Conservation (phyloP, 805 yeast genomes). For the Komagataella mondaviorum region DNA sequence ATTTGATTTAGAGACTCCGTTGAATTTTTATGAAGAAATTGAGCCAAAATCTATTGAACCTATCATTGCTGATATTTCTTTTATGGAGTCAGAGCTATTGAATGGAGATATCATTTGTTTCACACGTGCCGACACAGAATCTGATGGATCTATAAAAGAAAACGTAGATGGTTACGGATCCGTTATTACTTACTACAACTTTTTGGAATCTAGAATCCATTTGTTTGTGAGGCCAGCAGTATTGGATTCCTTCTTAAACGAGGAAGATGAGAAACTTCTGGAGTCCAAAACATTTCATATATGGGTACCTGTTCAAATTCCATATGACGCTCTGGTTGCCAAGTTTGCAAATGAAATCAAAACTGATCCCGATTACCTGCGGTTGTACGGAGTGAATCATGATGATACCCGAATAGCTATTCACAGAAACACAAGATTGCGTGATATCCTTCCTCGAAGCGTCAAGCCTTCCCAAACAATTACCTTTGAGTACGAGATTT, state of each 20-base stretch:
- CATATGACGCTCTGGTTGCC: conserved; percentile 46
- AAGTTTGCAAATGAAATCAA: conserved; percentile 41
- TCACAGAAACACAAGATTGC: conserved; percentile 21
- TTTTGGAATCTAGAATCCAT: conserved; percentile 46
- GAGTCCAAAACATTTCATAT: conserved; percentile 27
- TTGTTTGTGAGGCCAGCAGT: conserved; percentile 32
- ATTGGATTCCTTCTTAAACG: conserved; percentile 13
- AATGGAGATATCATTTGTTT: conserved; percentile 54
- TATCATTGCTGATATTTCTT: conserved; percentile 24
- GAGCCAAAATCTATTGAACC: conserved; percentile 37
- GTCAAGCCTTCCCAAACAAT: conserved; percentile 29
- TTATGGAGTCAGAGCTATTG: conserved; percentile 42
- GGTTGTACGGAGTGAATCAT: conserved; percentile 48
- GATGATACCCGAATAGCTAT: conserved; percentile 42
- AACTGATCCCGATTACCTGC: conserved; percentile 45
- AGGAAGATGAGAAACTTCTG: conserved; percentile 36
- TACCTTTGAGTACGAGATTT: conserved; percentile 57
- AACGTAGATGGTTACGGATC: conserved; percentile 12
- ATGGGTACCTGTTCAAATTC: conserved; percentile 54
- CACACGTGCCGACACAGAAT: conserved; percentile 9
- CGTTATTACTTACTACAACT: conserved; percentile 35
- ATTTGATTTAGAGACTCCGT: conserved; percentile 17
- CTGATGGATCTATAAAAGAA: not conserved
- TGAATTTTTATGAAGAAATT: conserved; percentile 46
- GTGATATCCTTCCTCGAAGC: conserved; percentile 22